Conservation (phyloP, 2,329 filamentous ascomycete species). For the Hyphodiscus sp. region DNA sequence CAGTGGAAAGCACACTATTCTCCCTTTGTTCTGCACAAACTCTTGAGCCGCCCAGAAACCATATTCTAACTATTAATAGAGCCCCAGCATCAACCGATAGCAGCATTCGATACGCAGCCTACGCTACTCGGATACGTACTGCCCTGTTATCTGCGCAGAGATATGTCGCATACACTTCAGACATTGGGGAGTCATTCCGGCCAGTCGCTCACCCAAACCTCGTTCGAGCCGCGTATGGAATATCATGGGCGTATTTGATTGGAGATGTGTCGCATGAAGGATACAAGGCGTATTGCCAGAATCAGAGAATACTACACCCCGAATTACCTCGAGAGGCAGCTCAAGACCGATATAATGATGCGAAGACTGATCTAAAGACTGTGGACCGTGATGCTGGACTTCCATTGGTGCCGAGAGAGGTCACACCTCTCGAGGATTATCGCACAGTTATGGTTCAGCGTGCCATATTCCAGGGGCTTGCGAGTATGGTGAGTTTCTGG, state of each 20-base stretch:
- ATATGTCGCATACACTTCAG: slow-evolving; percentile 94
- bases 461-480: slow-evolving; percentile 82
- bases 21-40: slow-evolving; percentile 1
- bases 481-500: slow-evolving; percentile 81
- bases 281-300: slow-evolving; percentile 88
- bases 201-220: slow-evolving; percentile 82
- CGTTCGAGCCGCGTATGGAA: slow-evolving; percentile 75
- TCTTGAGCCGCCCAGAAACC: neutral
- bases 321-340: slow-evolving; percentile 40
- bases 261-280: slow-evolving; percentile 91
- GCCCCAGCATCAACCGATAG: slow-evolving; percentile 76
- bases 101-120: slow-evolving; percentile 84
- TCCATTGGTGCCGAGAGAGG: slow-evolving; percentile 33
- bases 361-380: slow-evolving; percentile 15
- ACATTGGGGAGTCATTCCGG: slow-evolving; percentile 93
- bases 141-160: slow-evolving; percentile 86
- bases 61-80: slow-evolving; percentile 35
- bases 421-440: slow-evolving; percentile 81
- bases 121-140: slow-evolving; percentile 77
- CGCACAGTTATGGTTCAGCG: slow-evolving; percentile 85
- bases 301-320: slow-evolving; percentile 69
- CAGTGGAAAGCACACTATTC: neutral
- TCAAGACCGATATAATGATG: slow-evolving; percentile 28
- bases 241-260: slow-evolving; percentile 88
- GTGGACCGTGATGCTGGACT: slow-evolving; percentile 10